Evolutionary conservation across 192 early-diverging fungal genomes (phyloP), one percentile per base, ranked within the genome.

Genomic region (Oehlia diaphana): DNA sequence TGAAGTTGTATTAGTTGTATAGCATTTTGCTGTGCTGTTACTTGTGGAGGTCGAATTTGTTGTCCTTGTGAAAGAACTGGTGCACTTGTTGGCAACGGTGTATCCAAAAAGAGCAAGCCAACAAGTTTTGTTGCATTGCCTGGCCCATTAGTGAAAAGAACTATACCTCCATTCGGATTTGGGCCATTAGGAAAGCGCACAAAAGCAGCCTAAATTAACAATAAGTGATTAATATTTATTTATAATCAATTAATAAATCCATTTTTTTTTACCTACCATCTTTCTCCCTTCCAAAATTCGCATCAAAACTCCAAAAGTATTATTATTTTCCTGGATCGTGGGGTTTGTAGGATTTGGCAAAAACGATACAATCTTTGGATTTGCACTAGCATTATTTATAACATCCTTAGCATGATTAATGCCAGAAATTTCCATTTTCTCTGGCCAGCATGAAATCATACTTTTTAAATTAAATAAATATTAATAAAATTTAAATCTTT

Each of bases 91-190:
- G 71, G 71, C 23, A 72, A 72, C 9, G 71, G 47, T 50, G 71
- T n/a, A 31, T 72, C 28, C 21, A 72, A 28, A 37, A 72, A 72
- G 21, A 72, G 71, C 19, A 72, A 10, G 3, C 71, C 71, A 12
- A 72, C 26, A 26, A 72, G 9, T 19, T 49, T 49, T 50, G 5
- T 14, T 70, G 66, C 12, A 64, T 23, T 64, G 2, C 64, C 64
- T 37, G 23, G 64, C 7, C 42, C 42, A 44, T 44, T 33, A 16
- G 64, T 19, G 50, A 50, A 53, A 50, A 72, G n/a, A 53, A 50
- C 71, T 26, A 72, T 50, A 21, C 71, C 71, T 7, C 71, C 71
- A 14, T 72, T 72, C 16, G 71, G 71, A 50, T 72, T 72, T 39
- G 71, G 71, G 2, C 47, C 71, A 50, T 50, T 72, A 31, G 71